Conservation (phyloP, 345 rosid species). For the Pugionium cornutum region DNA sequence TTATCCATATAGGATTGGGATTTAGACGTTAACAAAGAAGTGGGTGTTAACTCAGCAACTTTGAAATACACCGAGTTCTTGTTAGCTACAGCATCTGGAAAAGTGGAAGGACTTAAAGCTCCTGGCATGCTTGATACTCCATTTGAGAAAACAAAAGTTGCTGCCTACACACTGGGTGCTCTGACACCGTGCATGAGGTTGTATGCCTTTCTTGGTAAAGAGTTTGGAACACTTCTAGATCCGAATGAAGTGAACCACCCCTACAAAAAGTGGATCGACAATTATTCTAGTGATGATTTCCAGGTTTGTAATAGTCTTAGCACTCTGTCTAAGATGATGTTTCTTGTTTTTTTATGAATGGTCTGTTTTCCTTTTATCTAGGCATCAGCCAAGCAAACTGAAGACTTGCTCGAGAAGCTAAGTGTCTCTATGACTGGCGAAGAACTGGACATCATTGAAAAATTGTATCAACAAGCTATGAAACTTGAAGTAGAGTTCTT, state of each 20-base stretch:
- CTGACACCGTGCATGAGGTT: constrained; percentile 95
- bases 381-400: constrained; percentile 90
- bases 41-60: constrained; percentile 62
- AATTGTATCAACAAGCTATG: constrained; percentile 95
- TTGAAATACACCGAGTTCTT: constrained; percentile 78
- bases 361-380: constrained; percentile 48
- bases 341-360: constrained; percentile 20
- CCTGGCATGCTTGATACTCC: constrained; percentile 95
- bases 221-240: constrained; percentile 57
- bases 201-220: constrained; percentile 83
- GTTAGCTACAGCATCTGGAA: constrained; percentile 95
- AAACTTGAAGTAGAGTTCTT: constrained; percentile 95
- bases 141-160: constrained; percentile 93
- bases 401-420: constrained; percentile 92
- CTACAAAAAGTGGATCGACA: constrained; percentile 86
- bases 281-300: constrained; percentile 71
- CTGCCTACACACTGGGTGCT: constrained; percentile 95
- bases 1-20: constrained; percentile 76
- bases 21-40: constrained; percentile 56
- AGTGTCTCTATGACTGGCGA: constrained; percentile 94
- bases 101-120: constrained; percentile 87
- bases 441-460: constrained; percentile 87
- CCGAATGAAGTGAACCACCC: constrained; percentile 54
- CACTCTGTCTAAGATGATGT: constrained; percentile 17
- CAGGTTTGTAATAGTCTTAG: constrained; percentile 52